Evolutionary conservation across 176 grass and related monocot species (phyloP).

Genomic region (Aechmea fasciata): DNA sequence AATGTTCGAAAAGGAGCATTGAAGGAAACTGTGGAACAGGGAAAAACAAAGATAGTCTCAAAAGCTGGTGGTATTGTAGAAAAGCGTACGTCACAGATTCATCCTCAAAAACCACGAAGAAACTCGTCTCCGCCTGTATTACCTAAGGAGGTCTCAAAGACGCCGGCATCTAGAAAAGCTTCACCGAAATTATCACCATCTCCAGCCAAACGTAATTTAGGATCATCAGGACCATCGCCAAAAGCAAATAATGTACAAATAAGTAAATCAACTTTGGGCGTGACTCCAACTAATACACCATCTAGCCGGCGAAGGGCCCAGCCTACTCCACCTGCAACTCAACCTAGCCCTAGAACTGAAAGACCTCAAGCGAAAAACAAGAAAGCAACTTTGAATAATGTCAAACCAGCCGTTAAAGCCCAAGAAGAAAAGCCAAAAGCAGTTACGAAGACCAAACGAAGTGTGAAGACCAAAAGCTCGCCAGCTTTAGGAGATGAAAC

Average conservation of each 20-base stretch:
- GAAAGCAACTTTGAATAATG: not conserved
- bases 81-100: slow-evolving; percentile 54
- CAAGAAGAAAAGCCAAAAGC: slow-evolving; percentile 20
- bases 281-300: slow-evolving; percentile 36
- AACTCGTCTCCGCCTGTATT: slow-evolving; percentile 79
- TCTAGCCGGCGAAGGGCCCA: slow-evolving; percentile 46
- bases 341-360: slow-evolving; percentile 17
- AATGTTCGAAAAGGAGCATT: slow-evolving; percentile 42
- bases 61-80: slow-evolving; percentile 40
- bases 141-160: slow-evolving; percentile 61
- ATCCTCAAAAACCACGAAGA: slow-evolving; percentile 47
- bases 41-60: slow-evolving; percentile 30
- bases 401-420: slow-evolving; percentile 5
- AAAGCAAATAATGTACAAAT: slow-evolving; percentile 59
- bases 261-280: slow-evolving; percentile 40
- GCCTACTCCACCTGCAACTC: slow-evolving; percentile 7
- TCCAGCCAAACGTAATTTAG: slow-evolving; percentile 58
- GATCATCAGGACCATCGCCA: slow-evolving; percentile 57
- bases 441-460: not conserved
- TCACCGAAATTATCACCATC: slow-evolving; percentile 62
- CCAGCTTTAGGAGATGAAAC: slow-evolving; percentile 10
- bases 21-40: slow-evolving; percentile 46
- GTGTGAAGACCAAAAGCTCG: not conserved
- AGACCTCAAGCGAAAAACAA: slow-evolving; percentile 8
- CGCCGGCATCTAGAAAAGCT: slow-evolving; percentile 39